Base-by-base conservation (phyloP, 345 rosid genomes). In the Leavenworthia alabamica region DNA sequence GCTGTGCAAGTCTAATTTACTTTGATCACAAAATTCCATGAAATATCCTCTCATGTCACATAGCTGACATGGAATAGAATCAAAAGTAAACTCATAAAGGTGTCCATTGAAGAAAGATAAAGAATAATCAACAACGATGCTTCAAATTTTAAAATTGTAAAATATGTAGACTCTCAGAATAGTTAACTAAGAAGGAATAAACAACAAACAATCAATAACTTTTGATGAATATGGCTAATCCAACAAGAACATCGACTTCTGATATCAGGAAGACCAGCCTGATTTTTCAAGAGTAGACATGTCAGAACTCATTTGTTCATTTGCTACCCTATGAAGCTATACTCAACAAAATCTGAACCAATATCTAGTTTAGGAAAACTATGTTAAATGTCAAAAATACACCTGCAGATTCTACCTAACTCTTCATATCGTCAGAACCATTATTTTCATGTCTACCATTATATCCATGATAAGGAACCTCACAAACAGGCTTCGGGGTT, bases 381-480 rank as follows among this genome's bases (percentile, higher is more conserved):
- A 24, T 62, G 75, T 49, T 60, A 50, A 60, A 27, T 17, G 49
- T 39, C 28, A 71, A 56, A 52, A 48, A 47, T 24, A 64, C 28
- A 47, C 54, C 54, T 68, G 64, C 33, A n/a, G 29, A 46, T 56
- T 64, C 67, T 69, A 54, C 41, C 83, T 83, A 86, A 17, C 64
- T 75, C 77, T 83, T 82, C 81, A 75, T 78, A 77, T 87, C 92
- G 70, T 72, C 68, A 37, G 79, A 54, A 24, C 59, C 79, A 29
- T 88, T 86, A 76, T 79, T 84, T 72, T 84, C 92, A 65, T 37
- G 71, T 37, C 68, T 80, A 72, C 72, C 77, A 70, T 77, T 89
- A 76, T 55, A 80, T 29, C 82, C 94, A 57, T 80, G 86, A 71
- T 81, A 85, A 26, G 94, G 91, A 78, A 82, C 91, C 71, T 89